Conservation (phyloP, 805 yeast genomes). For the Myxozyma neglecta region DNA sequence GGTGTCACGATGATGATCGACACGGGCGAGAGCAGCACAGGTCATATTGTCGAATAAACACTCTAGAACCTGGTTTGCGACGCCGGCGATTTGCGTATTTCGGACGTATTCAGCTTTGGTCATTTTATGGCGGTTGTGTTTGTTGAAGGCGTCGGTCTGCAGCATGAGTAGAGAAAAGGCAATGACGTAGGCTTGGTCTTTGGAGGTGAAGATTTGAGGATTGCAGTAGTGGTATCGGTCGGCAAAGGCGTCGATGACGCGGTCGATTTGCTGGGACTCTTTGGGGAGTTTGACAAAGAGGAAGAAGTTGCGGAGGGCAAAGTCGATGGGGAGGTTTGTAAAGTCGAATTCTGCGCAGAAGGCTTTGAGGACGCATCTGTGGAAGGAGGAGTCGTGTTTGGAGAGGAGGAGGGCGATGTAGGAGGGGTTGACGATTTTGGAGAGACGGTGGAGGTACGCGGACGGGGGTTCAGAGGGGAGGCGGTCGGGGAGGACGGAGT, state of each 20-base stretch:
- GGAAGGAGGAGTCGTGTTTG: conserved; percentile 37
- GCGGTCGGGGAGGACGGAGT: conserved; percentile 40
- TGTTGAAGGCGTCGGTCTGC: conserved; percentile 73
- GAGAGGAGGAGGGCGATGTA: conserved; percentile 40
- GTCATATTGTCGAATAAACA: conserved; percentile 71
- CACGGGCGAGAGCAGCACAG: conserved; percentile 55
- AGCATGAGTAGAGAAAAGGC: conserved; percentile 66
- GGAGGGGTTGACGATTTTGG: background rate
- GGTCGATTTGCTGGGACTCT: conserved; percentile 76
- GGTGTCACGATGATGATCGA: conserved; percentile 39
- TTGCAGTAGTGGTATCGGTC: conserved; percentile 51
- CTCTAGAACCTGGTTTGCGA: conserved; percentile 42
- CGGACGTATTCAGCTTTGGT: conserved; percentile 59
- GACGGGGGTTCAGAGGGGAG: conserved; percentile 36
- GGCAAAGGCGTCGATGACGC: conserved; percentile 61
- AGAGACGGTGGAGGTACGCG: conserved; percentile 14
- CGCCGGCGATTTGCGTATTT: conserved; percentile 43
- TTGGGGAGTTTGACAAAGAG: conserved; percentile 61
- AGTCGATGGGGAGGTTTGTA: conserved; percentile 58
- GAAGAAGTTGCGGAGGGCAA: conserved; percentile 60
- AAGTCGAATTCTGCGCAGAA: conserved; percentile 50
- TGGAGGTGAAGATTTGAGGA: conserved; percentile 39
- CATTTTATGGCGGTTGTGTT: conserved; percentile 67
- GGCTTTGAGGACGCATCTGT: conserved; percentile 37
- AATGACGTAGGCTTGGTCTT: conserved; percentile 60